Conservation (phyloP, 352 stramenopile species). For the Phytopythium helicoides region DNA sequence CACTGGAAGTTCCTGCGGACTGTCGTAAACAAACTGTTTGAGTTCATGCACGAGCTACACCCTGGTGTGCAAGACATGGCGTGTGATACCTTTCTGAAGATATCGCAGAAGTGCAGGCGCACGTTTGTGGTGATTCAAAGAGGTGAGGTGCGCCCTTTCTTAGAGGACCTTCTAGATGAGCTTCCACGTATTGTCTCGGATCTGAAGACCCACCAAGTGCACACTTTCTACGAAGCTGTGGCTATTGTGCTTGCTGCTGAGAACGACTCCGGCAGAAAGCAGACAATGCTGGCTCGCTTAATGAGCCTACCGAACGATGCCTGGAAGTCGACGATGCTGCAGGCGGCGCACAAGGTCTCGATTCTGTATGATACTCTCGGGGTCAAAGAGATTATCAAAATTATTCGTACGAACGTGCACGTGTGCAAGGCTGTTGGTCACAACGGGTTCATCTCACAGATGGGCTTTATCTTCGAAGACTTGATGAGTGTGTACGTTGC, state of each 20-base stretch:
- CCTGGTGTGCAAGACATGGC: slow-evolving; percentile 99
- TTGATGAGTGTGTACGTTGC: slow-evolving; percentile 99
- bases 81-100: slow-evolving; percentile 99
- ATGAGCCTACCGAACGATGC: slow-evolving; percentile 96
- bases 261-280: slow-evolving; percentile 79
- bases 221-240: slow-evolving; percentile 99
- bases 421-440: slow-evolving; percentile 94
- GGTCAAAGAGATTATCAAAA: slow-evolving; percentile 96
- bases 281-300: slow-evolving; percentile 89
- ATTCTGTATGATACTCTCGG: slow-evolving; percentile 73
- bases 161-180: slow-evolving; percentile 95
- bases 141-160: slow-evolving; percentile 93
- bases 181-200: slow-evolving; percentile 96
- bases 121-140: slow-evolving; percentile 98
- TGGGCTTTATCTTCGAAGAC: slow-evolving; percentile 98
- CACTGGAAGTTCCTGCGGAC: slow-evolving; percentile 99
- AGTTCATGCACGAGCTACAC: slow-evolving; percentile 99
- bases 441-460: slow-evolving; percentile 96
- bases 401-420: slow-evolving; percentile 97
- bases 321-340: slow-evolving; percentile 85
- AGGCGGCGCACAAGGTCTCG: slow-evolving; percentile 70
- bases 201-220: slow-evolving; percentile 98
- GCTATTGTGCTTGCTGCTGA: slow-evolving; percentile 87
- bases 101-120: slow-evolving; percentile 96
- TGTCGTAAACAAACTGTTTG: slow-evolving; percentile 99